phyloP scores from a whole-genome alignment of 768 basidiomycete genomes.

The Mycena rebaudengoi region DNA sequence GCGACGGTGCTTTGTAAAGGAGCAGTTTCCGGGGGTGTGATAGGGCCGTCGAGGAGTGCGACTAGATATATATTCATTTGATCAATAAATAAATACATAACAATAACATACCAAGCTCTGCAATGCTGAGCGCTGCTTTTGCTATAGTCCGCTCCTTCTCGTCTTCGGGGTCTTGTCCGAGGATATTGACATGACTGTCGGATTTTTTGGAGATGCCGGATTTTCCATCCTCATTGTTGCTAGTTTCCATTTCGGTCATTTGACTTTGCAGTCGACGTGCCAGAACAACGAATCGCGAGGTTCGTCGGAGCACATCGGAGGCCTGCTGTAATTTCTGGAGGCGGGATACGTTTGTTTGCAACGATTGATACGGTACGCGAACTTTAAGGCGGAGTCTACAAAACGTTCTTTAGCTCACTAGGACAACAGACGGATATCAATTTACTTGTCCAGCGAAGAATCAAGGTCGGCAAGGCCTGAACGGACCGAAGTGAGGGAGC shows the following conservation, averaged over 20 bases:
- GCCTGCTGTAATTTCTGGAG: conserved; percentile 85
- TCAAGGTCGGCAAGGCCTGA: conserved; percentile 79
- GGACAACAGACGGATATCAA: conserved; percentile 18
- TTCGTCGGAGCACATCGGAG: conserved; percentile 84
- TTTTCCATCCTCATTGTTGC: conserved; percentile 27
- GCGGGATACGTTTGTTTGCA: conserved; percentile 74
- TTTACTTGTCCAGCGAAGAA: conserved; percentile 78
- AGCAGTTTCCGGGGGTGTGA: neutral
- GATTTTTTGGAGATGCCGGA: conserved; percentile 1
- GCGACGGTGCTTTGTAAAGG: neutral
- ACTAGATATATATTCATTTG: conserved; percentile 49
- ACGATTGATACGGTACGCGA: conserved; percentile 79
- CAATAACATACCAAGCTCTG: conserved; percentile 77
- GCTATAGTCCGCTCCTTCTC: conserved; percentile 89
- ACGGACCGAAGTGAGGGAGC: conserved; percentile 72
- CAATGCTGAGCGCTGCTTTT: conserved; percentile 93
- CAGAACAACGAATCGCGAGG: conserved; percentile 85
- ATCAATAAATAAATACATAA: conserved; percentile 3
- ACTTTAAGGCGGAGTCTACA: conserved; percentile 86
- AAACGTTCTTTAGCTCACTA: conserved; percentile 31
- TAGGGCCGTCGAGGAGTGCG: conserved; percentile 57
- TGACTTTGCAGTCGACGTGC: conserved; percentile 85
- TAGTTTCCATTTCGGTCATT: conserved; percentile 74
- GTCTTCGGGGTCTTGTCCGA: conserved; percentile 61
- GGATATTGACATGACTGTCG: conserved; percentile 16